A percentile compares a stretch with the other conserved stretches of the same genome.
phyloP scores from a whole-genome alignment of 2,329 filamentous ascomycete species.

The Monosporascus sp. region DNA sequence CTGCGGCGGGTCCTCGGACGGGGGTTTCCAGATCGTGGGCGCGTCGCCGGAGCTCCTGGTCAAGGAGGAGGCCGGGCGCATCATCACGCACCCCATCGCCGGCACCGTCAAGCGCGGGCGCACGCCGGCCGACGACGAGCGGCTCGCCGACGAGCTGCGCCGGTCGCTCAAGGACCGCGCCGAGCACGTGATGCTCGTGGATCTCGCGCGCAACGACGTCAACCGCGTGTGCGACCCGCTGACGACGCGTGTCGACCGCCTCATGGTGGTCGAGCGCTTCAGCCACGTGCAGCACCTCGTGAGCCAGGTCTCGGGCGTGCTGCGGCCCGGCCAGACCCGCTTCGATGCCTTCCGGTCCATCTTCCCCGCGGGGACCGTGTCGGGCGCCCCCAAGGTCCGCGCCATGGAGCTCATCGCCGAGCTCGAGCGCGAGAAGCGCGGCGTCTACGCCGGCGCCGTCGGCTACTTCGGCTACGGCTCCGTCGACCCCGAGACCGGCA shows the following conservation, averaged over 20 bases:
- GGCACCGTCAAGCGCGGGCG: conserved; percentile 87
- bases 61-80: conserved; percentile 77
- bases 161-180: conserved; percentile 85
- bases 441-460: conserved; percentile 91
- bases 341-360: conserved; percentile 96
- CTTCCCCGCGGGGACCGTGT: conserved; percentile 94
- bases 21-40: conserved; percentile 89
- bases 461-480: conserved; percentile 91
- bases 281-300: conserved; percentile 97
- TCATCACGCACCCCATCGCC: conserved; percentile 95
- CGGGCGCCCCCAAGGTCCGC: conserved; percentile 88
- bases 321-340: conserved; percentile 75
- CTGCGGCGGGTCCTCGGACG: conserved; percentile 74
- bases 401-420: conserved; percentile 98
- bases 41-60: conserved; percentile 93
- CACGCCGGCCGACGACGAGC: conserved; percentile 74
- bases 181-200: conserved; percentile 96
- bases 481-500: conserved; percentile 57
- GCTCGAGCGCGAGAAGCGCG: conserved; percentile 87
- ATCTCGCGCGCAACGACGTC: conserved; percentile 92
- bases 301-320: conserved; percentile 88
- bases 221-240: conserved; percentile 91
- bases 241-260: conserved; percentile 81
- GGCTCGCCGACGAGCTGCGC: conserved; percentile 70
- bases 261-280: conserved; percentile 94